Base-by-base conservation (phyloP, 108 stramenopile genomes). In the Pseudonitzschia multiseries region DNA sequence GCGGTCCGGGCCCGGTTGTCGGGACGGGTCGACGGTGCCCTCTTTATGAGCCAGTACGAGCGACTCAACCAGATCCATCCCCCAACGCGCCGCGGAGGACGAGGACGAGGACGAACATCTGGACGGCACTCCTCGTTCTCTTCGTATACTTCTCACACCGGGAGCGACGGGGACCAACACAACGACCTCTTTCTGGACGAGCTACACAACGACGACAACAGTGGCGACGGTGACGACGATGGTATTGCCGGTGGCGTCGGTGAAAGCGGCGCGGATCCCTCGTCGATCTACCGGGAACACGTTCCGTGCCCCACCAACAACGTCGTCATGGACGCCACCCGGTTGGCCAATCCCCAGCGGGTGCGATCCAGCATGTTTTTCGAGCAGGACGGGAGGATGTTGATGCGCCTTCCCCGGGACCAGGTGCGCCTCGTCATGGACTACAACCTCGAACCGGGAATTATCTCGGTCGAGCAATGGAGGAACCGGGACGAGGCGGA, bases 371-470 rank as follows among this genome's bases (percentile, higher is more conserved):
- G 63, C 51, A 27, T 83, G 27, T 74, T 76, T 65, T 83, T 68
- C 31, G 70, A 72, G 61, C 78, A 79, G 48, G 56, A 81, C 65
- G 83, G 83, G 44, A 63, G 70, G 46, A 32, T 82, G 28, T 42
- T 81, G 9, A 78, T 87, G 78, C 67, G 60, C 42, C 60, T 88
- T 14, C 87, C 87, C 17, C 61, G 68, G 33, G 87, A 88, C 75
- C 81, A 79, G 22, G 77, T 88, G 6, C 68, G 83, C 59, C 68
- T 88, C 13, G 40, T 86, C 18, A 84, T 88, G 85, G 87, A 88
- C 74, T 68, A 75, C 22, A 75, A 81, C 59, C 68, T 88, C 29
- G 84, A 84, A 65, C 81, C 83, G 10, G 87, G 87, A 18, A 84
- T 85, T 40, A 29, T 88, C 20, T 81, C 81, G 31, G 83, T 86